Base-by-base conservation (phyloP, 768 basidiomycete genomes). In the Astraeus odoratus region DNA sequence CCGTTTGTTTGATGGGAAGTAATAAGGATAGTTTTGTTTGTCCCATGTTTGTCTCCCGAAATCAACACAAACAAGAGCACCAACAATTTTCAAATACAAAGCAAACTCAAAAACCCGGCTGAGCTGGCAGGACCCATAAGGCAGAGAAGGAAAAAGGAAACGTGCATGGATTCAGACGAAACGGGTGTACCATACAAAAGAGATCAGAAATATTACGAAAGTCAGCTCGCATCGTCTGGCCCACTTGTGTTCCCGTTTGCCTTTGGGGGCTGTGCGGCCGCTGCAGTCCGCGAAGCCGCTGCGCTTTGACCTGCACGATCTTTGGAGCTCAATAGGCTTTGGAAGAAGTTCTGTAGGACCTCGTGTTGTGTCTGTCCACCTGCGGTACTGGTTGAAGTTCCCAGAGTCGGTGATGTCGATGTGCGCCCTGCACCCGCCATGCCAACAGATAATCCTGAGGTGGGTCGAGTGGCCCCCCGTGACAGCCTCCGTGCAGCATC, bases 331-430 rank as follows among this genome's bases (percentile, higher is more conserved):
- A 92, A 64, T 57, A 91, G 61, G 47, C 81, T 86, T 64, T 88
- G 78, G 78, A 92, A 92, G 72, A 92, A 92, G 59, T 84, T 84
- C 55, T 90, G 86, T 50, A 92, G 60, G 15, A 90, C 85, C 59
- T 89, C 86, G 57, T 90, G 86, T 47, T 88, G 84, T 30, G 76
- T 76, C 65, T 78, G 83, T n/a, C 74, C 77, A 8, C 66, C 71
- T 8, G 70, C 63, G 18, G 75, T 66, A 51, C 66, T 73, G n/a
- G 75, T 68, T 6, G 72, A 64, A 27, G 54, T 30, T 18, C 49
- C 59, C 43, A 62, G 39, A 12, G 64, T 57, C 13, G 76, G 72
- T 20, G 75, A 69, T 12, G 67, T 51, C 3, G 75, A 70, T 6
- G 65, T 37, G 45, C 67, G 55, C 30, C 67, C 56, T 19, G 67